phyloP scores from a whole-genome alignment of 257 asterid species.

The Solanum sejunctum region DNA sequence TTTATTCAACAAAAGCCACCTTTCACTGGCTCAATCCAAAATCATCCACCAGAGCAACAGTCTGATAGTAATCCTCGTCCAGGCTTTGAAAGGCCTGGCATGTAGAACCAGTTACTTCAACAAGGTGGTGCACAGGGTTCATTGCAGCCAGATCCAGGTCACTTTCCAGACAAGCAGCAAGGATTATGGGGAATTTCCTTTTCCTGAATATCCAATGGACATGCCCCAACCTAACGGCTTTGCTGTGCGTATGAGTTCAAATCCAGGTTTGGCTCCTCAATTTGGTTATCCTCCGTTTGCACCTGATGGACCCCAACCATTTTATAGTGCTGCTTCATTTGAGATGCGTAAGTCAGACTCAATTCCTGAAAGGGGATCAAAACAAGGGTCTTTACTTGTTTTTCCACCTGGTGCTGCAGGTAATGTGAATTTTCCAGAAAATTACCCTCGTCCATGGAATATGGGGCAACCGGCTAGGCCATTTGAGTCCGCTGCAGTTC shows the following conservation, averaged over 20 bases:
- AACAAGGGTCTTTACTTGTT: constrained; percentile 53
- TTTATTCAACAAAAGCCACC: constrained; percentile 42
- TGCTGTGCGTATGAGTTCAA: constrained; percentile 16
- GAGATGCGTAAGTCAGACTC: constrained; percentile 56
- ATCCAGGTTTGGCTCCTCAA: constrained; percentile 47
- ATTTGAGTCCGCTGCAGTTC: constrained; percentile 48
- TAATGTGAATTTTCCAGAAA: constrained; percentile 42
- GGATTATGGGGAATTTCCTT: constrained; percentile 7
- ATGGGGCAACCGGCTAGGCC: constrained; percentile 41
- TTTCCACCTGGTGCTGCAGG: constrained; percentile 60
- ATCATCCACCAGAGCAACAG: constrained; percentile 49
- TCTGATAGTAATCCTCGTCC: constrained; percentile 38
- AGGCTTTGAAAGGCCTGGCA: constrained; percentile 43
- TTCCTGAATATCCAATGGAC: constrained; percentile 7
- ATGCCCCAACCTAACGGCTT: constrained; percentile 25
- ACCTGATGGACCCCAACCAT: constrained; percentile 59
- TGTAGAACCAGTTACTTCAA: constrained; percentile 51
- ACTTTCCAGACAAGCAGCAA: constrained; percentile 21
- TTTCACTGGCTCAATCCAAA: constrained; percentile 49
- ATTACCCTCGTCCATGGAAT: constrained; percentile 67
- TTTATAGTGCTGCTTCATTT: constrained; percentile 45
- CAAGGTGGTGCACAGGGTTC: constrained; percentile 44
- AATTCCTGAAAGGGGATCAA: constrained; percentile 45
- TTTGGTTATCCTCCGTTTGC: constrained; percentile 51
- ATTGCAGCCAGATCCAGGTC: constrained; percentile 42